Percentiles rank a stretch among this genome's conserved stretches.
These are phyloP conservation scores for Penicillium griseofulvum DNA, from an alignment of 2,329 filamentous ascomycete species.

Conservation along the genomic window DNA sequence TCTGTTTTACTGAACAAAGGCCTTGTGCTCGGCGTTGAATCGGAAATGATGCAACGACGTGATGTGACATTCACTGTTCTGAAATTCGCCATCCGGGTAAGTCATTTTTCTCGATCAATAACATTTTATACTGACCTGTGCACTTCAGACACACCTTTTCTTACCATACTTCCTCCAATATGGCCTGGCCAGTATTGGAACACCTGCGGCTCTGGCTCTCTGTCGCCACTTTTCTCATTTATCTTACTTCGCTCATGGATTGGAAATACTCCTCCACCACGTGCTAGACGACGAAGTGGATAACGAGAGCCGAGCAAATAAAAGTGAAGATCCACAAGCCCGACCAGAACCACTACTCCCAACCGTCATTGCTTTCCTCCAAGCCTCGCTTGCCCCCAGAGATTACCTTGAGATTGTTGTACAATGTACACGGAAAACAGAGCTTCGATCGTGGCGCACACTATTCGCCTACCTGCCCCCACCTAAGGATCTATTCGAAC, in stretches of 20 bases:
- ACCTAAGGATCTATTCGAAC: constrained; percentile 87
- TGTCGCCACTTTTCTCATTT: constrained; percentile 82
- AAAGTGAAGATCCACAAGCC: constrained; percentile 24
- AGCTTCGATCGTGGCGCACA: constrained; percentile 90
- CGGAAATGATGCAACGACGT: constrained; percentile 86
- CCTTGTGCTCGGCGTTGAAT: constrained; percentile 84
- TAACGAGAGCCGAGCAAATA: constrained; percentile 40
- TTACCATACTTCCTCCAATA: constrained; percentile 82
- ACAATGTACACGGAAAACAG: constrained; percentile 95
- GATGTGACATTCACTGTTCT: constrained; percentile 90
- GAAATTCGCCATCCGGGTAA: constrained; percentile 80
- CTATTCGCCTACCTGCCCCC: constrained; percentile 89
- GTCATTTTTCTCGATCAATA: constrained; percentile 27
- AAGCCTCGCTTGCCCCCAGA: constrained; percentile 65
- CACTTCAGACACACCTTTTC: constrained; percentile 84
- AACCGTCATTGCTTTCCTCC: constrained; percentile 60
- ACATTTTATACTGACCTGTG: constrained; percentile 8
- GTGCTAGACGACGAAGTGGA: constrained; percentile 95
- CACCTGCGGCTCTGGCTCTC: constrained; percentile 75
- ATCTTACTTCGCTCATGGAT: constrained; percentile 86
- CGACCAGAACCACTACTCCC: constrained; percentile 41
- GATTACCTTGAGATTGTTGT: constrained; percentile 92
- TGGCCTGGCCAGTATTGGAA: constrained; percentile 71
- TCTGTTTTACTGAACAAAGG: constrained; percentile 86
- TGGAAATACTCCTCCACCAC: constrained; percentile 88